A percentile compares a stretch with the other conserved stretches of the same genome.
phyloP scores from a whole-genome alignment of 2,329 filamentous ascomycete species.

The Cephalotrichum gorgonifer region DNA sequence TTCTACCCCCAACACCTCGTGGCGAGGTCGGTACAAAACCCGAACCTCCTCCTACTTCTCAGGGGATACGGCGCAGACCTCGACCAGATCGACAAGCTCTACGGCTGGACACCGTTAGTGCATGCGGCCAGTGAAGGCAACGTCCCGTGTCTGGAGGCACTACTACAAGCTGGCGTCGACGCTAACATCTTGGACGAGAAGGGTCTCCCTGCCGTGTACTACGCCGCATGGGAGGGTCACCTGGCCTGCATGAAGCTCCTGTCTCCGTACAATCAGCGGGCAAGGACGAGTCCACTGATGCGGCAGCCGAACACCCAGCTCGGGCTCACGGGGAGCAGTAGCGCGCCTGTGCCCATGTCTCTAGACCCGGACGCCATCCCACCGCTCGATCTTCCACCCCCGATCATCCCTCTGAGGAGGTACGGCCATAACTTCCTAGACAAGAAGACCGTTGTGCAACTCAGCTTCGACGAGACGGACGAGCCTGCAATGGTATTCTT shows the following conservation, averaged over 20 bases:
- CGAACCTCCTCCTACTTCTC: constrained; percentile 68
- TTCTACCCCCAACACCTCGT: constrained; percentile 96
- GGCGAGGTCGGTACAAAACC: constrained; percentile 74
- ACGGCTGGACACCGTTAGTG: constrained; percentile 94
- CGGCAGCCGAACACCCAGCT: constrained; percentile 28
- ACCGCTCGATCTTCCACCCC: constrained; percentile 81
- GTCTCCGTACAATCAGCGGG: constrained; percentile 43
- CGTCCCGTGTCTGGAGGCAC: constrained; percentile 71
- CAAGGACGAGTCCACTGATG: constrained; percentile 30
- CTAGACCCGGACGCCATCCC: constrained; percentile 84
- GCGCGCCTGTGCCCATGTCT: constrained; percentile 48
- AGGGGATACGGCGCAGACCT: constrained; percentile 82
- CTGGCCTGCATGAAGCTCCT: constrained; percentile 88
- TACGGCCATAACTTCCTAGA: constrained; percentile 99
- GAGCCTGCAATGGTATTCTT: constrained; percentile 85
- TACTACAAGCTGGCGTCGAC: constrained; percentile 71
- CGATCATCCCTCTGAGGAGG: constrained; percentile 85
- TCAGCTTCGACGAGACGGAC: constrained; percentile 72
- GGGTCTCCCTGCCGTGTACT: constrained; percentile 88
- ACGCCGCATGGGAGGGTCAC: constrained; percentile 96
- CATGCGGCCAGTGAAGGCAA: constrained; percentile 96
- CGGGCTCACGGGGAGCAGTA: constrained; percentile 35
- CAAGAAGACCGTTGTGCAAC: constrained; percentile 90
- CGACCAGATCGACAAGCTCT: constrained; percentile 88
- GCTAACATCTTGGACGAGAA: constrained; percentile 83